Evolutionary conservation across 805 yeast genomes (phyloP), one percentile per base, ranked within the genome.

Genomic region (Candida michaelii): DNA sequence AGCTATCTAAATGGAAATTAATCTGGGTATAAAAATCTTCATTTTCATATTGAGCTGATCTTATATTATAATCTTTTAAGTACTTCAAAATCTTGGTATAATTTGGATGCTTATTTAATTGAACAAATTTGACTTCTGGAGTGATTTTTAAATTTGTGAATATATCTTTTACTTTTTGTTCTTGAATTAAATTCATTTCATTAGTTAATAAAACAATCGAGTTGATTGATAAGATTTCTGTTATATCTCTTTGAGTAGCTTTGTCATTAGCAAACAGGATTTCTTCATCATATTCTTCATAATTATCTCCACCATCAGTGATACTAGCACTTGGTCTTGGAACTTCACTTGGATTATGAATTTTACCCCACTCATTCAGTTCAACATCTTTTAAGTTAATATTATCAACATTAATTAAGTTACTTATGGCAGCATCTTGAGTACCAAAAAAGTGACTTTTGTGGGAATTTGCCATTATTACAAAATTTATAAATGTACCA

Each of bases 41-140:
- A 12, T 37, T 37, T 19, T 29, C 43, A 17, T 43, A 43, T 14
- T 34, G 37, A 13, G 23, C 23, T 4, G 37, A 18, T 13, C 38
- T 27, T 4, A 34, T 18, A 9, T 34, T 32, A 40, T 44, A 55
- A 8, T 45, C 49, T 42, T 55, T 52, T 37, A 66, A 54, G 46
- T 64, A 63, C 1, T 47, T 43, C 19, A 57, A 42, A 27, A 66
- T 55, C 16, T 50, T 50, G 3, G 41, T 35, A 32, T 52, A 52
- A 37, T 63, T 52, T 27, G 71, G 71, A 47, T 66, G 71, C 40
- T 57, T 61, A 17, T 45, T 47, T 31, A 66, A 51, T 42, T 63
- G 52, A 5, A 65, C 59, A 14, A 56, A 49, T 38, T 57, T 56
- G 19, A 69, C 65, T 45, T 63, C 67, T 3, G 71, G 71, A 13